Evolutionary conservation across 1,284 basidiomycete species (phyloP), one percentile per base, ranked within the genome.

Genomic region (Ganoderma lucidum): DNA sequence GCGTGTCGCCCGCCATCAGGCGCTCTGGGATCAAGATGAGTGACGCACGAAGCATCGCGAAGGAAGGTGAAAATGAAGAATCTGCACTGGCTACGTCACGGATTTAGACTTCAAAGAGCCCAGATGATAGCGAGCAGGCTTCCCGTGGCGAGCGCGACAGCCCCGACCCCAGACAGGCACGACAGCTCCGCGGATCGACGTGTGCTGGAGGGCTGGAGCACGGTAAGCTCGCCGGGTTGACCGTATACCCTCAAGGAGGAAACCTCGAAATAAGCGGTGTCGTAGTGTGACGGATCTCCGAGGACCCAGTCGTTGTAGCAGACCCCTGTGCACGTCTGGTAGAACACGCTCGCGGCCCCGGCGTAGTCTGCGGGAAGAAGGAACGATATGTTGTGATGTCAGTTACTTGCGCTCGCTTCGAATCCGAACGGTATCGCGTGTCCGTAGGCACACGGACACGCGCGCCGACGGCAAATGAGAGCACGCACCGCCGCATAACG

Each of bases 271-370:
- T 91, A 94, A 1, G 93, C 93, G 64, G 86, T 86, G 76, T 87
- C 84, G 81, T 91, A 94, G 73, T 83, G 85, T 32, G 87, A 86
- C 44, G 91, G 87, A 67, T 88, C 79, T 42, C 91, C 90, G 73
- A 93, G 83, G 60, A 95, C 93, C 70, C 87, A 93, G 79, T 93
- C 88, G n/a, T 86, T 83, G 81, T 94, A 93, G 79, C 92, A 93
- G 10, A 80, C 78, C 30, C 90, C 89, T 1, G 82, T 73, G 80
- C 93, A 95, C 0, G 92, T 94, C 76, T 88, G 78, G 15, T 83
- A 80, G 78, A 93, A 92, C 44, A 88, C 81, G 41, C 80, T 74
- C 6, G 86, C 48, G n/a, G 81, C 78, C 6, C 88, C 88, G 28
- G 77, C 76, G 60, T 75, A 78, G 66, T 77, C 77, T 78, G 69